A percentile compares a stretch with the other conserved stretches of the same genome.
These are phyloP conservation scores for Neohortaea acidophila DNA, from an alignment of 495 filamentous ascomycete genomes.

Conservation along the genomic window DNA sequence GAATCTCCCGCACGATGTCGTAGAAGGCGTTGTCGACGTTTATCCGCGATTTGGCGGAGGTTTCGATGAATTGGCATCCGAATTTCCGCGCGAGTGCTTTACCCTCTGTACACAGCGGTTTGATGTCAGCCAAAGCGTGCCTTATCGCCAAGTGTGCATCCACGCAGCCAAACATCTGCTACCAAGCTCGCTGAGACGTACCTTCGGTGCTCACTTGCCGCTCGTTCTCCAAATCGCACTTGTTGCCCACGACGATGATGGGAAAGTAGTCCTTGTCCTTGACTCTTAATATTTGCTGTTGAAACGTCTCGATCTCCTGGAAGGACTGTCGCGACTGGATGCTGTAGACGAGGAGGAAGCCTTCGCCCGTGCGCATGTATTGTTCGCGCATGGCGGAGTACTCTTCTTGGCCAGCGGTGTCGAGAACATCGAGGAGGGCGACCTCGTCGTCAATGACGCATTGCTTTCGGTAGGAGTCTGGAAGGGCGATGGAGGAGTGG, in stretches of 20 bases:
- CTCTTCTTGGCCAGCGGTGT: slow-evolving; percentile 96
- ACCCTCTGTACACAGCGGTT: slow-evolving; percentile 78
- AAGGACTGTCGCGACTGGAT: slow-evolving; percentile 96
- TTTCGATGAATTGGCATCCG: slow-evolving; percentile 96
- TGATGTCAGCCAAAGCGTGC: neutral
- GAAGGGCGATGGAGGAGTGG: slow-evolving; percentile 4
- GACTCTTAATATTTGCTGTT: slow-evolving; percentile 94
- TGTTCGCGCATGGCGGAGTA: slow-evolving; percentile 99
- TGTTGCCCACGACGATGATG: slow-evolving; percentile 98
- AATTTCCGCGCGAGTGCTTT: slow-evolving; percentile 72
- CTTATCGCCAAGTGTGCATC: neutral
- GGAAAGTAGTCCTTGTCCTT: slow-evolving; percentile 99
- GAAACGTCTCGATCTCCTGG: slow-evolving; percentile 94
- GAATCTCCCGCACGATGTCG: slow-evolving; percentile 92
- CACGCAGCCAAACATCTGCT: neutral
- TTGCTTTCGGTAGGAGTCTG: slow-evolving; percentile 99
- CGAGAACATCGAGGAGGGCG: slow-evolving; percentile 89
- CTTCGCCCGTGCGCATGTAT: slow-evolving; percentile 99
- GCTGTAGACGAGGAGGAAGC: slow-evolving; percentile 93
- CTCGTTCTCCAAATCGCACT: slow-evolving; percentile 91
- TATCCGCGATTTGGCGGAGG: slow-evolving; percentile 92
- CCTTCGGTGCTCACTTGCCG: slow-evolving; percentile 81
- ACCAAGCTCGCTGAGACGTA: slow-evolving; percentile 29
- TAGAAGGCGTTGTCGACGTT: slow-evolving; percentile 98
- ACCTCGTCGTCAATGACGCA: slow-evolving; percentile 97